phyloP scores from a whole-genome alignment of 2,329 filamentous ascomycete species.

The Sclerotinia minor region DNA sequence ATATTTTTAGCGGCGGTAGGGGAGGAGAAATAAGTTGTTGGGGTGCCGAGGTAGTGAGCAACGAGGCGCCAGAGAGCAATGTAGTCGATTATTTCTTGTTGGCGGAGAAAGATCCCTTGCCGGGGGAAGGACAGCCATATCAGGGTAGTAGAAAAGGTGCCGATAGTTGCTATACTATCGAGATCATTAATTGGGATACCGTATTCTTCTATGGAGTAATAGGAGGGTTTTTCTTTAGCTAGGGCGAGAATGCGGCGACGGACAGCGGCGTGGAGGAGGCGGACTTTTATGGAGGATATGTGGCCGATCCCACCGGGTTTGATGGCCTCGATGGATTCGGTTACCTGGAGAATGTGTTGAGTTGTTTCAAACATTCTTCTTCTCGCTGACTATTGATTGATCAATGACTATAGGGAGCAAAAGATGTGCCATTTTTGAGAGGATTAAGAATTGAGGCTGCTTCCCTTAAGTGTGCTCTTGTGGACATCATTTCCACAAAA shows the following conservation, averaged over 20 bases:
- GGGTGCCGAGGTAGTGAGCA: slow-evolving; percentile 69
- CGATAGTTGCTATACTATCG: slow-evolving; percentile 71
- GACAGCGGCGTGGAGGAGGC: slow-evolving; percentile 68
- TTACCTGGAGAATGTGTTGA: slow-evolving; percentile 73
- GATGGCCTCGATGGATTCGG: slow-evolving; percentile 62
- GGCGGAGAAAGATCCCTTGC: slow-evolving; percentile 66
- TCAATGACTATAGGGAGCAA: background rate
- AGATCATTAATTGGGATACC: slow-evolving; percentile 75
- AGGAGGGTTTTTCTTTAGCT: slow-evolving; percentile 54
- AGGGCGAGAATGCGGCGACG: slow-evolving; percentile 64
- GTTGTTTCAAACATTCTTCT: slow-evolving; percentile 70
- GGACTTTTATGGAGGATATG: slow-evolving; percentile 64
- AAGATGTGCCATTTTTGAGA: background rate
- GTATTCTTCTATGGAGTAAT: slow-evolving; percentile 59
- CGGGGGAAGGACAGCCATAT: slow-evolving; percentile 70
- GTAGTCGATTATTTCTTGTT: slow-evolving; percentile 67
- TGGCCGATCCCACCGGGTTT: slow-evolving; percentile 68
- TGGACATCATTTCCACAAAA: background rate
- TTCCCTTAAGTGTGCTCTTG: background rate
- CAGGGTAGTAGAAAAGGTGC: slow-evolving; percentile 66
- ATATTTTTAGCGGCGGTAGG: slow-evolving; percentile 56
- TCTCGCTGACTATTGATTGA: slow-evolving; percentile 52
- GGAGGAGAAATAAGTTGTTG: slow-evolving; percentile 59
- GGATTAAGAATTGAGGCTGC: background rate
- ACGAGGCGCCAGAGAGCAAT: slow-evolving; percentile 76